These are phyloP conservation scores for Solanum okadae DNA, from an alignment of 257 asterid genomes.

Conservation along the genomic window DNA sequence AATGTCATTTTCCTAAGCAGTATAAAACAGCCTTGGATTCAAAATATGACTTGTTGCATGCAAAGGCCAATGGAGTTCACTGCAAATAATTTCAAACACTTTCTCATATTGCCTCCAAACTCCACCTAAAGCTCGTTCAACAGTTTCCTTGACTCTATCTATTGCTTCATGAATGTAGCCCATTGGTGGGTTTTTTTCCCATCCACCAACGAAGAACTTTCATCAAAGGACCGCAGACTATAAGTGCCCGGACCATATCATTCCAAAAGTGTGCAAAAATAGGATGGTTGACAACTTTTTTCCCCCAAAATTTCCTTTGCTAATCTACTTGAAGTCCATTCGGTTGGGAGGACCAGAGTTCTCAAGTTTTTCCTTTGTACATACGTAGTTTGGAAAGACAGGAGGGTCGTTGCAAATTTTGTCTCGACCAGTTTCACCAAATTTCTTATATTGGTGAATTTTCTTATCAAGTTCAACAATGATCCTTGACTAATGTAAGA, in stretches of 20 bases:
- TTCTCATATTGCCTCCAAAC: not conserved
- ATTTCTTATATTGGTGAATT: not conserved
- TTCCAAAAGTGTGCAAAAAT: not conserved
- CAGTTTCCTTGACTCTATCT: not conserved
- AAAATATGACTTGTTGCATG: not conserved
- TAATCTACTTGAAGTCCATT: not conserved
- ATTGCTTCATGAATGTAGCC: not conserved
- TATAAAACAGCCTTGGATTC: not conserved
- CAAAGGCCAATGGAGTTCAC: not conserved
- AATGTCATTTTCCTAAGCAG: not conserved
- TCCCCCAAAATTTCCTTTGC: not conserved
- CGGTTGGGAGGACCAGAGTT: not conserved
- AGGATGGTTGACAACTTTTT: not conserved
- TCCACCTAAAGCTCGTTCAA: not conserved
- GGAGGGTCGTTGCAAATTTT: not conserved
- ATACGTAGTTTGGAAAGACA: not conserved
- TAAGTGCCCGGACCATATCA: not conserved
- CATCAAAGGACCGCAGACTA: not conserved
- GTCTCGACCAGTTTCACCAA: not conserved
- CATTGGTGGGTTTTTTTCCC: not conserved
- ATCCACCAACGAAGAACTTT: not conserved
- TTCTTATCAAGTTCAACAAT: not conserved
- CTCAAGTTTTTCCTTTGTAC: not conserved
- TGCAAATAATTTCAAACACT: not conserved
- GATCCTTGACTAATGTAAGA: not conserved